A percentile compares a stretch with the other conserved stretches of the same genome.
Conservation (phyloP, 495 filamentous ascomycete species). For the Elasticomyces elasticus region DNA sequence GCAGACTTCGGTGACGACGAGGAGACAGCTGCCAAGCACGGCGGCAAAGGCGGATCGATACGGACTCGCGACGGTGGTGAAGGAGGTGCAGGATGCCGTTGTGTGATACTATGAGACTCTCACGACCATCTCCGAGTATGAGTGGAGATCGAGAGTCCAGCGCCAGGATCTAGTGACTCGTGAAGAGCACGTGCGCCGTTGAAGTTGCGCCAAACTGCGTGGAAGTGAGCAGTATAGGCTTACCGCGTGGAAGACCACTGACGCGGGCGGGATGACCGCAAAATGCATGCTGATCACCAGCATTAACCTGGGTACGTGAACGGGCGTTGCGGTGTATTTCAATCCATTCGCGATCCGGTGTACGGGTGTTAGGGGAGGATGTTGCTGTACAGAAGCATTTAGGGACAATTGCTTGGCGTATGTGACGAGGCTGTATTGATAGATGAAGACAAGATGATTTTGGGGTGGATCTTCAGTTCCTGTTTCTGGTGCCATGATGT, state of each 20-base stretch:
- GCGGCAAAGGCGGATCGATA: constrained; percentile 39
- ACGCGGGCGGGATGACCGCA: too few species aligned
- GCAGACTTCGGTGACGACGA: constrained; percentile 85
- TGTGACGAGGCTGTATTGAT: not conserved
- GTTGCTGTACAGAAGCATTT: too few species aligned
- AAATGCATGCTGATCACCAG: too few species aligned
- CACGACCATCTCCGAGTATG: not conserved
- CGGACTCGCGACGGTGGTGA: constrained; percentile 46
- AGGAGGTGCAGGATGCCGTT: constrained; percentile 60
- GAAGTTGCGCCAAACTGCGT: too few species aligned
- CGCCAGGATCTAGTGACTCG: too few species aligned
- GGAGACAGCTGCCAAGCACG: constrained; percentile 66
- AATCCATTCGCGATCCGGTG: too few species aligned
- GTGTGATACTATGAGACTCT: constrained; percentile 60
- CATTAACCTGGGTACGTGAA: too few species aligned
- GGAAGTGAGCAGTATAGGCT: too few species aligned
- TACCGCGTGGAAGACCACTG: too few species aligned
- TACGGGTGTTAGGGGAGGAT: too few species aligned
- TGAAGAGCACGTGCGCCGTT: too few species aligned
- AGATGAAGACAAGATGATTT: not conserved
- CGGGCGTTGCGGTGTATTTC: too few species aligned
- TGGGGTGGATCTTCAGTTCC: not conserved
- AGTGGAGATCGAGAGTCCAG: not conserved
- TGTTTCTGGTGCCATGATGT: not conserved
- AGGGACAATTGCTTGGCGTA: not conserved